Conservation (phyloP, 805 yeast species). For the Saccharomycopsis fermentans region DNA sequence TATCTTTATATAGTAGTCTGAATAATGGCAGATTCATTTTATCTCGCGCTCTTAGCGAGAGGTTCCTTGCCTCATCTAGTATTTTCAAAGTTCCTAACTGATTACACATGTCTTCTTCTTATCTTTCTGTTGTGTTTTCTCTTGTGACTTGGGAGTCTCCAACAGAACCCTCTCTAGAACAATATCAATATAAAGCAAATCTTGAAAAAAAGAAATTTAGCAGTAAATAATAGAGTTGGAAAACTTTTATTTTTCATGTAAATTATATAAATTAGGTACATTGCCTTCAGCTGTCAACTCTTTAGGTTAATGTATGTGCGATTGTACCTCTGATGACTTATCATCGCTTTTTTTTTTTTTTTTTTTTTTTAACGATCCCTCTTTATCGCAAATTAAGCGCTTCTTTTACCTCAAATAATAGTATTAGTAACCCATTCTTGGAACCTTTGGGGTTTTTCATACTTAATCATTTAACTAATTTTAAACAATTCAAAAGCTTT, state of each 20-base stretch:
- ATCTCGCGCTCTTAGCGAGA: neutral
- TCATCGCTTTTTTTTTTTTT: neutral
- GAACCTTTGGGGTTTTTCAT: neutral
- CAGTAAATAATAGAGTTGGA: no score
- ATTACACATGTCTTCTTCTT: neutral
- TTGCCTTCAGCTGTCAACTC: neutral
- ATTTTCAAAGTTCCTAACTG: neutral
- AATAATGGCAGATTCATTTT: neutral
- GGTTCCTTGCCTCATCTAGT: slow-evolving; percentile 1
- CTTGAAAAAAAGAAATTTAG: no score
- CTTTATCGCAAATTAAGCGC: neutral
- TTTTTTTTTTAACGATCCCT: neutral
- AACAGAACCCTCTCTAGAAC: neutral
- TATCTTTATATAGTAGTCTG: neutral
- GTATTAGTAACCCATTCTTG: neutral
- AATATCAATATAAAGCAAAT: no score
- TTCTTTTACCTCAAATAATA: neutral
- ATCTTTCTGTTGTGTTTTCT: neutral
- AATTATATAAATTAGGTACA: no score
- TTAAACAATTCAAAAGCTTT: neutral
- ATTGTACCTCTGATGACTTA: no score
- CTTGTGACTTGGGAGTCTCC: neutral
- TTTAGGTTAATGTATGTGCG: neutral
- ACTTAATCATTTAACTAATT: neutral
- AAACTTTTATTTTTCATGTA: no score